Evolutionary conservation across 371 early-diverging fungal genomes (phyloP), one percentile per base, ranked within the genome.

Genomic region (Paraphysoderma sedebokerense): DNA sequence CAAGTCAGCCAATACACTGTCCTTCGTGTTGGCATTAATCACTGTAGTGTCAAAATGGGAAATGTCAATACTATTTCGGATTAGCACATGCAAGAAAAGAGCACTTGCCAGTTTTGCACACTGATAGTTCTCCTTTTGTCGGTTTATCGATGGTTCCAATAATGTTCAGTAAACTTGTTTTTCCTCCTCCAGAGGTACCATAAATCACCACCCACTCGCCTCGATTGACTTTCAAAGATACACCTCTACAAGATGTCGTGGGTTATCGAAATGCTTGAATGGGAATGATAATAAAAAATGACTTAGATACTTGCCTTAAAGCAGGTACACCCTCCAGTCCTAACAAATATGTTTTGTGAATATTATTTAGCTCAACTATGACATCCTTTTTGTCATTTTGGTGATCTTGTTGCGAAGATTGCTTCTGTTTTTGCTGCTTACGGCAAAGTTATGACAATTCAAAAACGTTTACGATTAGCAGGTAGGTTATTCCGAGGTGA

Each of bases 71-170:
- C n/a, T 11, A 29, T 11, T 0, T 13, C 24, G 20, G 17, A 47
- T 5, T 5, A 5, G n/a, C 17, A 15, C 6, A 23, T 8, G 4
- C 45, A 46, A 34, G n/a, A 2, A 46, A 46, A 42, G n/a, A 17
- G 5, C 1, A 4, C 42, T 9, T 38, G 52, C 56, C 44, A 7
- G 45, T 50, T 5, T 50, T 51, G 35, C 53, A 48, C 8, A 59
- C 36, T 3, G 29, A 24, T 37, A 60, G 40, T 28, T 60, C 57
- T 26, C 60, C 60, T 47, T 53, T 56, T 1, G 57, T 57, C 0
- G 60, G 57, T 46, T 53, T 57, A 41, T 60, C 60, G 19, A 60
- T 56, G 36, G 60, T 60, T 9, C 60, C 60, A 15, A 60, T 37
- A 3, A 60, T 46, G 46, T 60, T 60, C 26, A 60, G 48, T 42